Evolutionary conservation across 2,329 filamentous ascomycete species (phyloP).

Genomic region (Lachnellula subtilissima): DNA sequence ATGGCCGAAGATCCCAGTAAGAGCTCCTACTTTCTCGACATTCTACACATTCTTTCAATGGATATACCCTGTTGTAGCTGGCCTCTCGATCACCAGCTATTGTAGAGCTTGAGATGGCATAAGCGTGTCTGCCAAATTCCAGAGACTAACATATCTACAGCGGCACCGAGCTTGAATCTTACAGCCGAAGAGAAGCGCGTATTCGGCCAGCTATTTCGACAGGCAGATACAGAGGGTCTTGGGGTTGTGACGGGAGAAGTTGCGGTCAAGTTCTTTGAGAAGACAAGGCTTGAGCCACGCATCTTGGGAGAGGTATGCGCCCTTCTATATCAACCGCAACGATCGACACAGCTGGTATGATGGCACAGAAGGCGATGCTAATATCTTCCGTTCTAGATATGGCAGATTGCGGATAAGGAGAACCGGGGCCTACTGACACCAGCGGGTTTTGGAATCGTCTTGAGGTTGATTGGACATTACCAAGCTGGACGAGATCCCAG

Average conservation of each 20-base stretch:
- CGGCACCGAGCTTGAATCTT: slow-evolving; percentile 72
- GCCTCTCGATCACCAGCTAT: not conserved
- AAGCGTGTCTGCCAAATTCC: not conserved
- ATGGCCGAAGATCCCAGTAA: slow-evolving; percentile 33
- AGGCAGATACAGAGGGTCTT: slow-evolving; percentile 85
- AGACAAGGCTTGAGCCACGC: slow-evolving; percentile 81
- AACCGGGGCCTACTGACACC: slow-evolving; percentile 92
- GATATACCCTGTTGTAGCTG: not conserved
- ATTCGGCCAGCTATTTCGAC: slow-evolving; percentile 88
- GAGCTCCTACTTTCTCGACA: slow-evolving; percentile 60
- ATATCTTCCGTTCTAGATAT: slow-evolving; percentile 61
- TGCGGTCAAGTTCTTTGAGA: slow-evolving; percentile 96
- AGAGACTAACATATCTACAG: slow-evolving; percentile 33
- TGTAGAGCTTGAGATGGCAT: not conserved
- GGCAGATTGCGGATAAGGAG: slow-evolving; percentile 97
- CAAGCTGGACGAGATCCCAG: slow-evolving; percentile 82
- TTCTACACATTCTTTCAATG: not conserved
- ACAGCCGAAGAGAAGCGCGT: slow-evolving; percentile 87
- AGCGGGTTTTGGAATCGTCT: slow-evolving; percentile 84
- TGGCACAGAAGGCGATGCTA: slow-evolving; percentile 8
- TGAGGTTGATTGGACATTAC: slow-evolving; percentile 92
- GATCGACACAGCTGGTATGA: not conserved
- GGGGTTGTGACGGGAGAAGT: slow-evolving; percentile 94
- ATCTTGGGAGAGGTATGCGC: slow-evolving; percentile 72
- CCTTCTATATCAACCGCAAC: not conserved